Conservation (phyloP, 331 rosid species). For the Cydonia oblonga region DNA sequence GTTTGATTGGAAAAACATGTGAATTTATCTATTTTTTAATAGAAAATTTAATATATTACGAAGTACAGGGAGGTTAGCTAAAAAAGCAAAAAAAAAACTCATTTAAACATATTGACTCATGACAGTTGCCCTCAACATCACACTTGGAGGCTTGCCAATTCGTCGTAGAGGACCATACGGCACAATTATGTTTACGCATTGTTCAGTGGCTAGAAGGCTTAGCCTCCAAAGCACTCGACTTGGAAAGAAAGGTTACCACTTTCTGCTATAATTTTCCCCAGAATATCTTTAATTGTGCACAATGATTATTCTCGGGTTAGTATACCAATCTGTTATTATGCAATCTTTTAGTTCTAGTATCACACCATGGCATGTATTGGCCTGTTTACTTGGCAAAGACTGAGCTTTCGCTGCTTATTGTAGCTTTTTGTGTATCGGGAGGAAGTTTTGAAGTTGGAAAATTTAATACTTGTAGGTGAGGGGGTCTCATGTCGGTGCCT, state of each 20-base stretch:
- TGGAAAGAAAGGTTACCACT: slow-evolving; percentile 71
- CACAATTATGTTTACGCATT: slow-evolving; percentile 81
- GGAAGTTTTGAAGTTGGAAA: neutral
- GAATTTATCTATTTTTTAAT: neutral
- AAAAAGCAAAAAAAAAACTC: neutral
- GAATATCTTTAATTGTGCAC: neutral
- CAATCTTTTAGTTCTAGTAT: neutral
- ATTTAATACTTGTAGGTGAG: slow-evolving; percentile 48
- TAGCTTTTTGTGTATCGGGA: neutral
- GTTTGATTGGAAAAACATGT: slow-evolving; percentile 1
- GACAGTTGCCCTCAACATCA: slow-evolving; percentile 76
- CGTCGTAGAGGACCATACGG: slow-evolving; percentile 65
- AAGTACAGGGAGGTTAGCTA: neutral
- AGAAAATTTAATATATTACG: neutral
- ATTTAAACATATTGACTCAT: slow-evolving; percentile 17
- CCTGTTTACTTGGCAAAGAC: neutral
- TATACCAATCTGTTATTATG: neutral
- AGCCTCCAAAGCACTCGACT: slow-evolving; percentile 88
- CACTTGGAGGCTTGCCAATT: slow-evolving; percentile 88
- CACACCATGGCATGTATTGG: neutral
- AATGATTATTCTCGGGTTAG: neutral
- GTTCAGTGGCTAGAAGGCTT: slow-evolving; percentile 94
- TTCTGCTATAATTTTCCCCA: neutral
- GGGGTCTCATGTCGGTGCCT: slow-evolving; percentile 90
- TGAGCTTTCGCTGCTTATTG: neutral